phyloP scores from a whole-genome alignment of 2,329 filamentous ascomycete species.

The Penicillium brasilianum region DNA sequence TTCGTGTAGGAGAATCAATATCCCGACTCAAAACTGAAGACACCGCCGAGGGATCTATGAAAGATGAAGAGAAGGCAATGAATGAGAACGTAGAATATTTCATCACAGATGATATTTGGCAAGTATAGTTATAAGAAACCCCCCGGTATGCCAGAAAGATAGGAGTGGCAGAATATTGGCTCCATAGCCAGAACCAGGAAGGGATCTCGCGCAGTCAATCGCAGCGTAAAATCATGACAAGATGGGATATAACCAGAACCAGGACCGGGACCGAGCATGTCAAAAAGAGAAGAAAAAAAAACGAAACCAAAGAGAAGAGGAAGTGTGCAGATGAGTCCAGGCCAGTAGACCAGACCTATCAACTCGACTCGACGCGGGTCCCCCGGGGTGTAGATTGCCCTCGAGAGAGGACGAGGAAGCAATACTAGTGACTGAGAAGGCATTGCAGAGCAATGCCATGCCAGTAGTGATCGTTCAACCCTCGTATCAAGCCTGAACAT shows the following conservation, averaged over 20 bases:
- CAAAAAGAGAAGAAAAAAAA: background rate
- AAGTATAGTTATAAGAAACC: constrained; percentile 1
- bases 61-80: background rate
- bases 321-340: constrained; percentile 7
- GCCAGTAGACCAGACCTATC: background rate
- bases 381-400: background rate
- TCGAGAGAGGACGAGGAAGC: background rate
- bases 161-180: constrained; percentile 6
- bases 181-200: constrained; percentile 16
- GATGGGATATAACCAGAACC: constrained; percentile 34
- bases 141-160: constrained; percentile 6
- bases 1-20: too few relatives aligned
- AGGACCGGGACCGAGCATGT: constrained; percentile 4
- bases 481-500: background rate
- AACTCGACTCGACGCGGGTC: background rate
- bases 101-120: constrained; percentile 14
- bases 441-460: background rate
- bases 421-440: background rate
- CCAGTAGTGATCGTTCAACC: background rate
- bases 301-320: background rate
- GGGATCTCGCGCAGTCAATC: constrained; percentile 18
- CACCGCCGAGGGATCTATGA: background rate
- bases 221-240: constrained; percentile 35
- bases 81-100: background rate
- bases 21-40: background rate